phyloP scores from a whole-genome alignment of 2,329 filamentous ascomycete species.

The Penicillium janthinellum region DNA sequence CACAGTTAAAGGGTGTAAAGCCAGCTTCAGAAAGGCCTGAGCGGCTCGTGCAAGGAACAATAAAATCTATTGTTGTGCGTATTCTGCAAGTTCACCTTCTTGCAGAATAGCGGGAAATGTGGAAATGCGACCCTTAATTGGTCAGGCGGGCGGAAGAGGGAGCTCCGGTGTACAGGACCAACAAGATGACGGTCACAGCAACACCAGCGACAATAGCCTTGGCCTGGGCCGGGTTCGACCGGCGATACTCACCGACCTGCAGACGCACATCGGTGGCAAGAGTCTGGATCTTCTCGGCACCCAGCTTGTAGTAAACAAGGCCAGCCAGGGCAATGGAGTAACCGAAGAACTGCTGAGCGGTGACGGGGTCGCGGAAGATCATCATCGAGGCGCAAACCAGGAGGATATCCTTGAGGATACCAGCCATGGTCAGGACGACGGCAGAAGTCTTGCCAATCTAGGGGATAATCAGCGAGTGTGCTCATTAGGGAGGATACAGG shows the following conservation, averaged over 20 bases:
- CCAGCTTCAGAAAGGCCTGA: neutral
- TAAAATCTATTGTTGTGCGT: conserved; percentile 10
- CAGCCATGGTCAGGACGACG: conserved; percentile 77
- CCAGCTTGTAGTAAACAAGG: conserved; percentile 66
- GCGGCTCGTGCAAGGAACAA: conserved; percentile 10
- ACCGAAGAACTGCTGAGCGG: conserved; percentile 69
- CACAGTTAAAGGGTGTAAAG: conserved; percentile 12
- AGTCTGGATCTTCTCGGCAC: conserved; percentile 56
- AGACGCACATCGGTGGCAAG: conserved; percentile 50
- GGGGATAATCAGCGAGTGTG: conserved; percentile 13
- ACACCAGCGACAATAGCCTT: conserved; percentile 24
- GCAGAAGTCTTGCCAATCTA: conserved; percentile 84
- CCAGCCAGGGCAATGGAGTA: conserved; percentile 70
- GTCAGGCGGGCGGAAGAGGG: conserved; percentile 19
- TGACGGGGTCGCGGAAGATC: conserved; percentile 72
- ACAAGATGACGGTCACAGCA: conserved; percentile 19
- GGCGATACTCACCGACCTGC: conserved; percentile 31
- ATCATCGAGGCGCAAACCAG: conserved; percentile 73
- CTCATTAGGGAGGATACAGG: neutral
- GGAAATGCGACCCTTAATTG: conserved; percentile 13
- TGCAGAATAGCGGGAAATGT: neutral
- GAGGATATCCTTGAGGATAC: conserved; percentile 81
- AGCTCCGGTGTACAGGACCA: conserved; percentile 27
- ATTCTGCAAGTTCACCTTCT: conserved; percentile 8
- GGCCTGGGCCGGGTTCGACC: conserved; percentile 26